Base-by-base conservation (phyloP, 2,329 filamentous ascomycete genomes). In the Monilinia fructicola region DNA sequence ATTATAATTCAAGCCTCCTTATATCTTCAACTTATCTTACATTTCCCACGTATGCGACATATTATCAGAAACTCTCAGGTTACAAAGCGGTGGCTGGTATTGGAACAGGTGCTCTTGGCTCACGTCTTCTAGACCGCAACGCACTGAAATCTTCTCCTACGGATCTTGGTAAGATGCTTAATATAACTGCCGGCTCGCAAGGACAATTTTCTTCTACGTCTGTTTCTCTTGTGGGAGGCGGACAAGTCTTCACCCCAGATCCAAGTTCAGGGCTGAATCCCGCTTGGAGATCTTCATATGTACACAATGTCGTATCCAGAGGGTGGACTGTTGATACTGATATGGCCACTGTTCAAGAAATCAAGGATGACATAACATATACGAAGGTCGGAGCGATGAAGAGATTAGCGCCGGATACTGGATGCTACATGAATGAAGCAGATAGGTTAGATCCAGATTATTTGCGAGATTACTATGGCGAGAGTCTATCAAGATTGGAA, bases 381-480 rank as follows among this genome's bases (percentile, higher is more conserved):
- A 67, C 59, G 6, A 70, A 70, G 53, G 53, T 65, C 11, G 67
- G 66, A 69, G 74, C 75, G 11, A 69, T 77, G 9, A 76, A 77
- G 65, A 72, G 70, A 4, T 68, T 81, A 21, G 77, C 79, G 2
- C 79, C 79, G 1, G 70, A 76, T 53, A 78, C 77, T 9, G 81
- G 80, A 4, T 75, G 75, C 4, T 81, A 82, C 70, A 76, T 80
- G 71, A 81, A 81, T 64, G 80, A 82, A 70, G 79, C 74, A 16
- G 76, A 80, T 69, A 64, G 73, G 0, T 69, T 77, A 26, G 77
- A 80, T 63, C 74, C 76, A 2, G 67, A 78, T 38, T 78, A 72
- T 42, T 70, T 72, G 9, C 2, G 73, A 44, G 70, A 74, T 2
- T 80, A 80, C 64, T 80, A 78, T 70, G 78, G 78, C 2, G 44